A percentile compares a stretch with the other conserved stretches of the same genome.
Conservation (phyloP, 352 stramenopile genomes). For the Blastocystis sp. region DNA sequence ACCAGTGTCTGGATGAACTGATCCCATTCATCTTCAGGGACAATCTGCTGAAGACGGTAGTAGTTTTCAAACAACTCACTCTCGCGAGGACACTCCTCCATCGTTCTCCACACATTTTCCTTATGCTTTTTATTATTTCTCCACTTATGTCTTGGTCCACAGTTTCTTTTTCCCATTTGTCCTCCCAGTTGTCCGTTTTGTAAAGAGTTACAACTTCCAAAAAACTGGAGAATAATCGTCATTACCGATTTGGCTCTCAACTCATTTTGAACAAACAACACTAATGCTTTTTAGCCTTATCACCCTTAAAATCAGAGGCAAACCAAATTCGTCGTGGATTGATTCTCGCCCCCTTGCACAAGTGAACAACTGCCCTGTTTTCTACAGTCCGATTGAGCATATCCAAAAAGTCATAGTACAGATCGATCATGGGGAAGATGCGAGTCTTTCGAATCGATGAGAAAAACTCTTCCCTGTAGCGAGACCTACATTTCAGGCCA, state of each 20-base stretch:
- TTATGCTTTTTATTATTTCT: slow-evolving; percentile 47
- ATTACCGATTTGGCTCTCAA: neutral
- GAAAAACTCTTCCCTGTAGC: slow-evolving; percentile 16
- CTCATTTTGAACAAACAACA: slow-evolving; percentile 42
- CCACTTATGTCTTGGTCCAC: slow-evolving; percentile 4
- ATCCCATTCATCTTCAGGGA: slow-evolving; percentile 76
- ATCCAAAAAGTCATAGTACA: slow-evolving; percentile 14
- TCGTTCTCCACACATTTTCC: slow-evolving; percentile 57
- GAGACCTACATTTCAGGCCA: neutral
- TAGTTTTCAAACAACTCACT: slow-evolving; percentile 71
- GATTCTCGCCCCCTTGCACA: neutral
- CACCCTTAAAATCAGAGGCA: neutral
- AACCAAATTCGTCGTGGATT: slow-evolving; percentile 3
- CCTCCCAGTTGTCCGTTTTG: neutral
- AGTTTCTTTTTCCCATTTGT: slow-evolving; percentile 19
- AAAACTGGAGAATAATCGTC: neutral
- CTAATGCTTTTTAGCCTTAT: neutral
- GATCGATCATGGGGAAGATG: slow-evolving; percentile 10
- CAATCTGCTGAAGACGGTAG: slow-evolving; percentile 77
- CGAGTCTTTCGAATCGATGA: neutral
- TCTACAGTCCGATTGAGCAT: slow-evolving; percentile 8
- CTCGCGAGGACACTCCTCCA: slow-evolving; percentile 27
- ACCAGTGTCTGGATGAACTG: slow-evolving; percentile 79
- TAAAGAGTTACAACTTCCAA: neutral
- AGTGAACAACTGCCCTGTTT: neutral